Conservation (phyloP, 2,329 filamentous ascomycete genomes). For the Neoarthrinium moseri region DNA sequence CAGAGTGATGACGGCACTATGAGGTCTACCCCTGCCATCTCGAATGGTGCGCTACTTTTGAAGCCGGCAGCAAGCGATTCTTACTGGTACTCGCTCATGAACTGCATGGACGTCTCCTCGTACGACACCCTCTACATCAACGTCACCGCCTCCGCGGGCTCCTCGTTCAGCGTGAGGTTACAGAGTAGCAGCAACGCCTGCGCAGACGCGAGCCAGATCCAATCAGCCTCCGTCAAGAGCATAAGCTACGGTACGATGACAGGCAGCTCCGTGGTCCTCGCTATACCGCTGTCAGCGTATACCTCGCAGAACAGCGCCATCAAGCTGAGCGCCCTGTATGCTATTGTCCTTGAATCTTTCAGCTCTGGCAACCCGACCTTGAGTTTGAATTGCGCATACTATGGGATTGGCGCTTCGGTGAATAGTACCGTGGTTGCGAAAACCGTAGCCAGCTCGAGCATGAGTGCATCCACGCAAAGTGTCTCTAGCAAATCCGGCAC, state of each 20-base stretch:
- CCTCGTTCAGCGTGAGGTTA: background rate
- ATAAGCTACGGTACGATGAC: background rate
- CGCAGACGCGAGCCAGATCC: background rate
- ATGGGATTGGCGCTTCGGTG: background rate
- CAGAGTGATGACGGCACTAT: background rate
- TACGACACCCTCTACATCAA: slow-evolving; percentile 1
- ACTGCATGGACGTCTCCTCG: slow-evolving; percentile 2
- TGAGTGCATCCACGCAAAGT: too few relatives aligned
- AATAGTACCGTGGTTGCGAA: background rate
- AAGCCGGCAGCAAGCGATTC: background rate
- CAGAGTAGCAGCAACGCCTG: background rate
- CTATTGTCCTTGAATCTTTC: background rate
- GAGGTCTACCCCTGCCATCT: background rate
- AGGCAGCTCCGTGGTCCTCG: background rate
- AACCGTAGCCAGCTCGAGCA: background rate
- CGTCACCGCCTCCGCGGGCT: background rate
- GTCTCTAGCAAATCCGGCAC: too few relatives aligned
- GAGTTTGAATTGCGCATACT: background rate
- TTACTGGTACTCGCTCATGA: slow-evolving; percentile 1
- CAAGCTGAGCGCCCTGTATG: slow-evolving; percentile 2
- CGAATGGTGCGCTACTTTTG: background rate
- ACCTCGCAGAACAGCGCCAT: slow-evolving; percentile 1
- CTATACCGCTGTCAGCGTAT: background rate
- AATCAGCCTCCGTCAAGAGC: background rate
- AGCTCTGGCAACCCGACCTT: background rate